phyloP scores from a whole-genome alignment of 176 grass and related monocot species.

The Tillandsia fasciculata region DNA sequence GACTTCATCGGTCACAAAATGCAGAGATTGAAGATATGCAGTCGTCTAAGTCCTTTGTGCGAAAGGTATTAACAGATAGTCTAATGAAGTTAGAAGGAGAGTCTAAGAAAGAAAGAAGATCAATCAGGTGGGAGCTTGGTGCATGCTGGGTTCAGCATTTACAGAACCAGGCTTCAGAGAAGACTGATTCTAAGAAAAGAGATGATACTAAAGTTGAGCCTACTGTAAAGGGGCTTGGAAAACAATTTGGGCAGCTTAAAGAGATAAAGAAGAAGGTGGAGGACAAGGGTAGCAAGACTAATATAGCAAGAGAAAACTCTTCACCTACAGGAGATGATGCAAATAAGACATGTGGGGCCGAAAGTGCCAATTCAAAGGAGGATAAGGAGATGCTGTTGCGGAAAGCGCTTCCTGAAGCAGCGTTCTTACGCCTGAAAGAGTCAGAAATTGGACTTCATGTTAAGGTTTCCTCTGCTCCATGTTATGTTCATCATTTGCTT shows the following conservation, averaged over 20 bases:
- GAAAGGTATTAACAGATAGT: slow-evolving; percentile 62
- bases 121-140: slow-evolving; percentile 95
- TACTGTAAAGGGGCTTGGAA: slow-evolving; percentile 87
- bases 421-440: slow-evolving; percentile 69
- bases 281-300: slow-evolving; percentile 44
- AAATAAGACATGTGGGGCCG: slow-evolving; percentile 18
- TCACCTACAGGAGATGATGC: slow-evolving; percentile 23
- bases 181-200: slow-evolving; percentile 59
- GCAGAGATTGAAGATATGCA: slow-evolving; percentile 39
- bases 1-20: slow-evolving; percentile 34
- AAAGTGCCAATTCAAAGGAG: slow-evolving; percentile 35
- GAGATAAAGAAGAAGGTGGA: slow-evolving; percentile 92
- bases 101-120: slow-evolving; percentile 38
- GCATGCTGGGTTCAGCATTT: slow-evolving; percentile 98
- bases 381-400: slow-evolving; percentile 47
- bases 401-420: slow-evolving; percentile 63
- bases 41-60: slow-evolving; percentile 35
- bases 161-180: slow-evolving; percentile 72
- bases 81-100: slow-evolving; percentile 71
- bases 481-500: background rate
- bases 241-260: slow-evolving; percentile 91
- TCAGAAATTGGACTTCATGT: slow-evolving; percentile 83
- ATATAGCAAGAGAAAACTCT: slow-evolving; percentile 37
- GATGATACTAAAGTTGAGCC: slow-evolving; percentile 58
- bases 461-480: slow-evolving; percentile 52